Evolutionary conservation across 371 early-diverging fungal species (phyloP).

Genomic region (Mucor saturninus): DNA sequence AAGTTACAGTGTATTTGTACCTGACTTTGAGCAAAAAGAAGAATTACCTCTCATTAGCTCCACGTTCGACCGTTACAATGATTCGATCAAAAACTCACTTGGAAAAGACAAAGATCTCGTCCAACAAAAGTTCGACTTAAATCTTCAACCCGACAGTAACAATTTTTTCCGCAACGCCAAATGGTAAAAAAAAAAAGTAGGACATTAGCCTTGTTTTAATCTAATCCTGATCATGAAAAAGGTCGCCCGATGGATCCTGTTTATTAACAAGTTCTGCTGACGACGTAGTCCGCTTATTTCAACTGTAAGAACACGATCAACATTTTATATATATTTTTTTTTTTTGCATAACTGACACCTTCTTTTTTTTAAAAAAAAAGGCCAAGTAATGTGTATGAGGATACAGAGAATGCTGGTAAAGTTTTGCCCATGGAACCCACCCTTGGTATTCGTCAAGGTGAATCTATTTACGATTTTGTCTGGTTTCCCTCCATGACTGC

Average conservation of each 20-base stretch:
- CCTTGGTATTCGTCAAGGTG: conserved; percentile 57
- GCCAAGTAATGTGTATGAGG: conserved; percentile 34
- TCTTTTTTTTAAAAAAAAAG: conserved; percentile 6
- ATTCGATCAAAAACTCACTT: conserved; percentile 22
- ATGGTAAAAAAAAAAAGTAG: conserved; percentile 30
- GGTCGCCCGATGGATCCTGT: conserved; percentile 75
- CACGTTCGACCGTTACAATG: conserved; percentile 35
- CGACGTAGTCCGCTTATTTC: conserved; percentile 60
- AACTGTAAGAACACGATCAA: conserved; percentile 38
- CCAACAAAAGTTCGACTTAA: conserved; percentile 20
- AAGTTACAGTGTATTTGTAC: conserved; percentile 26
- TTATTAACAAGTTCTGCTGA: conserved; percentile 67
- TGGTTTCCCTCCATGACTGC: conserved; percentile 75
- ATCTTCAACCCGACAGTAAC: conserved; percentile 24
- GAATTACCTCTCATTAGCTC: conserved; percentile 24
- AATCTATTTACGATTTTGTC: conserved; percentile 65
- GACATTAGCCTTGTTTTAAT: neutral
- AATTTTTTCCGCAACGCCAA: conserved; percentile 44
- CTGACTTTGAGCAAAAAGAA: conserved; percentile 10
- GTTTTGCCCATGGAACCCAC: conserved; percentile 31
- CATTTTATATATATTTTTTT: no score
- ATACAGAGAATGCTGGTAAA: conserved; percentile 11
- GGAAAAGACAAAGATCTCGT: conserved; percentile 19
- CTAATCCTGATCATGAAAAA: conserved; percentile 13
- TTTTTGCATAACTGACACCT: neutral